Evolutionary conservation across 2,329 filamentous ascomycete species (phyloP), one percentile per base, ranked within the genome.

Genomic region (Colletotrichum theobromicola): DNA sequence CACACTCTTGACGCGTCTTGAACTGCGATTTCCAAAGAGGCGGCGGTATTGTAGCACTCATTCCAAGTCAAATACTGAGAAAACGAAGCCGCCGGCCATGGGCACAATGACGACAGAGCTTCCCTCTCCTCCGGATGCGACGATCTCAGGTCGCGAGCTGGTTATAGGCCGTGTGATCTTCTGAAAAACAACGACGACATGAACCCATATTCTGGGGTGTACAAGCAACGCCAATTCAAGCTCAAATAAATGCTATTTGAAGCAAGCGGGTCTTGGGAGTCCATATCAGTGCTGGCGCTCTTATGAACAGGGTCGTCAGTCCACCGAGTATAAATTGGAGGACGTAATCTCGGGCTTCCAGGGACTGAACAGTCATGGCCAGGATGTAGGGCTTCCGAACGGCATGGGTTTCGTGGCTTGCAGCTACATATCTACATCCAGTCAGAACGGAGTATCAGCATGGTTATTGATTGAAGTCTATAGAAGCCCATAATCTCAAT

Each of bases 271-370:
- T n/a, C n/a, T n/a, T n/a, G n/a, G n/a, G n/a, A n/a, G n/a, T n/a
- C n/a, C n/a, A n/a, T n/a, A n/a, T n/a, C n/a, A n/a, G n/a, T n/a
- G n/a, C n/a, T n/a, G n/a, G n/a, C n/a, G n/a, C n/a, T n/a, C n/a
- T n/a, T n/a, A n/a, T n/a, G n/a, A n/a, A n/a, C n/a, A n/a, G n/a
- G n/a, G 0, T 46, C 3, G 6, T 46, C 42, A 46, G 42, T 50
- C 5, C n/a, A n/a, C n/a, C 0, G 42, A 10, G 0, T 13, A 7
- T 21, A 21, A 1, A 2, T 21, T 21, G 13, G n/a, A 21, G 42
- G 42, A 50, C 0, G n/a, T 1, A 4, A 21, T 2, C 10, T 21
- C 4, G 24, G n/a, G 24, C 10, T n/a, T 21, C 7, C 42, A 2
- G 5, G 1, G 10, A 50, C 42, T 0, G 10, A 6, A 21, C 10